Evolutionary conservation across 768 basidiomycete genomes (phyloP).

Genomic region (Boletus rubescentipes): DNA sequence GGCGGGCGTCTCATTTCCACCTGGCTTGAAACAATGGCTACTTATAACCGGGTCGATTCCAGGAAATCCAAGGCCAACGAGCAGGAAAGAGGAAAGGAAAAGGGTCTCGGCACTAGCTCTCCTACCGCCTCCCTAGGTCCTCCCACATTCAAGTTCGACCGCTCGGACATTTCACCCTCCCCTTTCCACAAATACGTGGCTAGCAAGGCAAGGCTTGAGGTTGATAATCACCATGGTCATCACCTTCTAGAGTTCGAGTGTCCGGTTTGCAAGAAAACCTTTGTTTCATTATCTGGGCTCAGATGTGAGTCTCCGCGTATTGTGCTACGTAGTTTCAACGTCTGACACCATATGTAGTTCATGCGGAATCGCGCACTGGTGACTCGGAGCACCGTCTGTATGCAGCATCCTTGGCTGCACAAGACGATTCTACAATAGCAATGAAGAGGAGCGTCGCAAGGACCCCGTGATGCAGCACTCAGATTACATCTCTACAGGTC

Average conservation of each 20-base stretch:
- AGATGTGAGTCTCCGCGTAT: conserved; percentile 24
- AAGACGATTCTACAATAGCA: conserved; percentile 33
- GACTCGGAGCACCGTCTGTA: conserved; percentile 23
- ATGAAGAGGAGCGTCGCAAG: conserved; percentile 33
- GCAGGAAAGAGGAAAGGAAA: too few relatives aligned
- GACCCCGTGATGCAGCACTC: conserved; percentile 15
- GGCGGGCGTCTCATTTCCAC: too few relatives aligned
- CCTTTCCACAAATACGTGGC: conserved; percentile 22
- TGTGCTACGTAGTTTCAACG: too few relatives aligned
- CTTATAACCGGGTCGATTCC: too few relatives aligned
- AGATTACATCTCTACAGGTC: too few relatives aligned
- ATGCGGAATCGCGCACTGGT: conserved; percentile 30
- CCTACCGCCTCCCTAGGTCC: neutral
- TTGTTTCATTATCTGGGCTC: conserved; percentile 33
- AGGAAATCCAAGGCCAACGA: too few relatives aligned
- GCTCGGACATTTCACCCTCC: conserved; percentile 10
- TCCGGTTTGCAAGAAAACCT: conserved; percentile 21
- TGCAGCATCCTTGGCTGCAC: conserved; percentile 27
- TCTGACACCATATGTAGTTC: conserved; percentile 23
- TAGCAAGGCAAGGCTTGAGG: conserved; percentile 34
- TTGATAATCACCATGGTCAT: conserved; percentile 30
- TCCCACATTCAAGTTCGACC: conserved; percentile 14
- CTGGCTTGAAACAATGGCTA: too few relatives aligned
- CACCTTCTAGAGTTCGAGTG: conserved; percentile 26
- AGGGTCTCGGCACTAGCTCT: too few relatives aligned